Base-by-base conservation (phyloP, 208 protist genomes). In the Leishmania tropica region DNA sequence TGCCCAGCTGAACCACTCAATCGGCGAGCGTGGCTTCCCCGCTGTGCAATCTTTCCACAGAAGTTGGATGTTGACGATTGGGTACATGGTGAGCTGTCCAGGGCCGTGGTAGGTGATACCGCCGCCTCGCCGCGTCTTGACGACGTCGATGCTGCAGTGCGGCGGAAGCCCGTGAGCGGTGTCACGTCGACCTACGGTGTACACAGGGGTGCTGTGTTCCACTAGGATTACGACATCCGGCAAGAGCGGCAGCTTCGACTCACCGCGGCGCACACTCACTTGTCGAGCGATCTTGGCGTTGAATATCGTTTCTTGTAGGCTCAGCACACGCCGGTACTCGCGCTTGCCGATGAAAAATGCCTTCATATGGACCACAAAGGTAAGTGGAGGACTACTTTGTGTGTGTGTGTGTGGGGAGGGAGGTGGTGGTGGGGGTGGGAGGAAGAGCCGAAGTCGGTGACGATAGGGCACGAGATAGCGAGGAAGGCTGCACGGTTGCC, bases 101-200 rank as follows among this genome's bases (percentile, higher is more conserved):
- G 94, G 94, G 53, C 94, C 94, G 81, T 97, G 95, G 53, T 93
- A 98, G 72, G 95, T 97, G 70, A 97, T 89, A 58, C 94, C 93
- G 15, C 95, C 95, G n/a, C 95, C 95, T 11, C 95, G 81, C 68
- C 86, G 60, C 37, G 92, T 96, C 72, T 88, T 89, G 42, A 97
- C 90, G 0, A 95, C 87, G 24, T 96, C 85, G 35, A 96, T 78
- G 10, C 47, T 54, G 78, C 81, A 85, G 7, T 78, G 65, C 28
- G 42, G 35, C 13, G 91, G 91, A 53, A 97, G 88, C 1, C 90
- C 93, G 1, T 84, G 79, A 7, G 87, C 83, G 1, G 92, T 95
- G 83, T 98, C 91, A 17, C 95, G 92, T 48, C 94, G 84, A 21
- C 95, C 95, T 17, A 98, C 45, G n/a, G 95, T 98, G 89, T 96